A percentile compares a stretch with the other conserved stretches of the same genome.
These are phyloP conservation scores for Lichtheimia corymbifera DNA, from an alignment of 371 early-diverging fungal genomes.

Conservation along the genomic window DNA sequence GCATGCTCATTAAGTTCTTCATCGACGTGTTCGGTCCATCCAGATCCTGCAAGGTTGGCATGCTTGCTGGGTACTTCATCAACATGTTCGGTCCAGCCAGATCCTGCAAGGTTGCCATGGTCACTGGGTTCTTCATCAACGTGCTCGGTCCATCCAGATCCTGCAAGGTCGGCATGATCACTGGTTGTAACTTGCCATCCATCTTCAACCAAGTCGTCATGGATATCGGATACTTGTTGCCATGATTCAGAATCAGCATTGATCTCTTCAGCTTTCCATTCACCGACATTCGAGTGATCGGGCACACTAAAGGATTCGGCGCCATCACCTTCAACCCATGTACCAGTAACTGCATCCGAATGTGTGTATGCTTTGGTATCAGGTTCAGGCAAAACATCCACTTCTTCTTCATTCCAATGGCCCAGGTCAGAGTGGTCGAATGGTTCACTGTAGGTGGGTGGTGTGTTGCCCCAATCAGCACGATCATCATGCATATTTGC, in stretches of 20 bases:
- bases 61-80: not conserved
- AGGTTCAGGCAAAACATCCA: slow-evolving; percentile 10
- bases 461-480: not conserved
- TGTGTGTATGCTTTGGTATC: not conserved
- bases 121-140: not conserved
- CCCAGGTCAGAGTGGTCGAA: slow-evolving; percentile 8
- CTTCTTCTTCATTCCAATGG: slow-evolving; percentile 8
- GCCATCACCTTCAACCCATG: slow-evolving; percentile 5
- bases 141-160: not conserved
- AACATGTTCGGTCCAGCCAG: not conserved
- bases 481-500: not conserved
- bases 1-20: not conserved
- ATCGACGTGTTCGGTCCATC: not conserved
- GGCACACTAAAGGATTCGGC: not conserved
- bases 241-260: not conserved
- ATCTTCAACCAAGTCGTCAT: too few species aligned
- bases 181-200: not conserved
- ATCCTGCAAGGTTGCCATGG: not conserved
- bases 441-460: not conserved
- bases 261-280: slow-evolving; percentile 15
- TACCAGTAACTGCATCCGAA: not conserved
- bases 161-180: not conserved
- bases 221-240: too few species aligned
- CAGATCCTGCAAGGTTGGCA: not conserved
- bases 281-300: slow-evolving; percentile 11